phyloP scores from a whole-genome alignment of 805 yeast species.

The Danielozyma ontarioensis region DNA sequence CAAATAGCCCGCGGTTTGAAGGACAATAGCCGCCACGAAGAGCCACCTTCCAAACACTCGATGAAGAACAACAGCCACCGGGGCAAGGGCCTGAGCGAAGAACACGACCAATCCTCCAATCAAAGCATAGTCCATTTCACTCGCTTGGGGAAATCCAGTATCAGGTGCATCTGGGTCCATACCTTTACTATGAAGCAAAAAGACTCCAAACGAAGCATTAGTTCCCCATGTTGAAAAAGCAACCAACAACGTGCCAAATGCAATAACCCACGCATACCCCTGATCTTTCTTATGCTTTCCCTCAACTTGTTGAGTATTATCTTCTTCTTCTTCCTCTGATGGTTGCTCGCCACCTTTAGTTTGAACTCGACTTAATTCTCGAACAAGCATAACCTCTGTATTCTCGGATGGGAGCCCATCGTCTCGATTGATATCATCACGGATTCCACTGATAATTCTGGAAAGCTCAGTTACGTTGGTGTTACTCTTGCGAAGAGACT shows the following conservation, averaged over 20 bases:
- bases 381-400: background rate
- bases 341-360: too few species aligned
- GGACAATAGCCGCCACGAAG: conserved; percentile 35
- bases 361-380: background rate
- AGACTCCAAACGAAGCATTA: conserved; percentile 55
- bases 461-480: conserved; percentile 9
- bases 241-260: conserved; percentile 42
- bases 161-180: conserved; percentile 31
- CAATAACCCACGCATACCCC: conserved; percentile 50
- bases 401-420: background rate
- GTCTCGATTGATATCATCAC: conserved; percentile 12
- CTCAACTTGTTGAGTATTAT: background rate
- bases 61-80: conserved; percentile 45
- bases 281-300: conserved; percentile 31
- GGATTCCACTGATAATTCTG: conserved; percentile 9
- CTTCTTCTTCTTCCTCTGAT: background rate
- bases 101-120: conserved; percentile 47
- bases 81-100: conserved; percentile 53
- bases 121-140: conserved; percentile 43
- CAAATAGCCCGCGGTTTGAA: conserved; percentile 41
- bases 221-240: conserved; percentile 53
- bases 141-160: conserved; percentile 34
- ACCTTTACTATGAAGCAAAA: conserved; percentile 34
- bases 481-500: background rate
- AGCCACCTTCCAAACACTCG: conserved; percentile 41